Conservation (phyloP, 2,329 filamentous ascomycete species). For the Coleophoma crateriformis region DNA sequence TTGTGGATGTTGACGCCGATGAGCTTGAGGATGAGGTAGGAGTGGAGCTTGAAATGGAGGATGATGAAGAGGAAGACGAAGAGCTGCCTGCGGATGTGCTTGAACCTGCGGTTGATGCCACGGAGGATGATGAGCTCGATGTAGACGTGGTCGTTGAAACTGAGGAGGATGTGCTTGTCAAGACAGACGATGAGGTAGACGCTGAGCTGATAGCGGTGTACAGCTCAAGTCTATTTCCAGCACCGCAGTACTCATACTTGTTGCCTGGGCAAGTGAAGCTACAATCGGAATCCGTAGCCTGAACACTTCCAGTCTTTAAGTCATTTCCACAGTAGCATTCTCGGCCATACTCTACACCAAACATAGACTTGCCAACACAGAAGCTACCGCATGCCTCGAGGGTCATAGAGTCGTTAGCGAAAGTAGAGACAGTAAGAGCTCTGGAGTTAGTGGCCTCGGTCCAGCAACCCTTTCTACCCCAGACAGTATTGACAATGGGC, state of each 20-base stretch:
- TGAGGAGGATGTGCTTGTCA: background rate
- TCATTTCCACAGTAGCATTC: constrained; percentile 30
- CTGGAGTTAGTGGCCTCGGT: constrained; percentile 21
- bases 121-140: background rate
- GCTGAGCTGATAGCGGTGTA: background rate
- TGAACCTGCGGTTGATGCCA: no score
- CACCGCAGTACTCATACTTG: constrained; percentile 24
- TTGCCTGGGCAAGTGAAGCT: constrained; percentile 18
- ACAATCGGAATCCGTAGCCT: constrained; percentile 17
- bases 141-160: background rate
- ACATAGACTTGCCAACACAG: constrained; percentile 25
- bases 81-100: constrained; percentile 1
- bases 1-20: constrained; percentile 1
- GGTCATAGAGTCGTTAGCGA: constrained; percentile 23
- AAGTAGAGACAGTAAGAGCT: constrained; percentile 16
- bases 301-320: constrained; percentile 12
- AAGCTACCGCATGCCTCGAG: constrained; percentile 25
- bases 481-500: constrained; percentile 13
- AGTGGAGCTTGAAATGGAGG: constrained; percentile 1
- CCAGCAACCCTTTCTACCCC: constrained; percentile 25
- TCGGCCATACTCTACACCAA: constrained; percentile 32
- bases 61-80: constrained; percentile 6
- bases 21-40: constrained; percentile 1
- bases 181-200: background rate
- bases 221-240: constrained; percentile 2